phyloP scores from a whole-genome alignment of 1,284 basidiomycete species.

The Meripilus lineatus region DNA sequence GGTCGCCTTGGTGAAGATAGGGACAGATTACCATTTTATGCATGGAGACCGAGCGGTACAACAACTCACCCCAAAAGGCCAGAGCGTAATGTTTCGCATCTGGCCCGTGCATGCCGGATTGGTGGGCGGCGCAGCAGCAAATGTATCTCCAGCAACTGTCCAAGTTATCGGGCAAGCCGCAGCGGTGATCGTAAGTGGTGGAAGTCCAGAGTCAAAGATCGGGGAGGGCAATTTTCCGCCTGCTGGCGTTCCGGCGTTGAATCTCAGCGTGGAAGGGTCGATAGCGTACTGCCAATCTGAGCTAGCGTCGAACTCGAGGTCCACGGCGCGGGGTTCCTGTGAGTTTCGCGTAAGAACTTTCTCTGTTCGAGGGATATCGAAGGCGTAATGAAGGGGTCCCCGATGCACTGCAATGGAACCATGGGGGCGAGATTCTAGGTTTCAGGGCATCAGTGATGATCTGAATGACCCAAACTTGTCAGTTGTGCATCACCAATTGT shows the following conservation, averaged over 20 bases:
- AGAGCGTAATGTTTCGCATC: constrained; percentile 40
- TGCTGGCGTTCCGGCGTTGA: constrained; percentile 34
- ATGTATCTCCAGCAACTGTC: constrained; percentile 44
- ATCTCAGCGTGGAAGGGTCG: constrained; percentile 46
- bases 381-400: constrained; percentile 53
- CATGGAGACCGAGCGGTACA: background rate
- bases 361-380: constrained; percentile 40
- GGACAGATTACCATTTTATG: background rate
- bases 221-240: constrained; percentile 43
- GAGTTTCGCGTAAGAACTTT: constrained; percentile 41
- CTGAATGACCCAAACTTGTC: background rate
- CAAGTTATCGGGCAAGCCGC: constrained; percentile 48
- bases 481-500: constrained; percentile 33
- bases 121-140: constrained; percentile 44
- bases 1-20: constrained; percentile 33
- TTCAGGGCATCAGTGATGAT: background rate
- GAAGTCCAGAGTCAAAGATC: constrained; percentile 48
- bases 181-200: constrained; percentile 46
- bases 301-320: constrained; percentile 48
- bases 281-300: constrained; percentile 51
- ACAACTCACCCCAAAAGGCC: constrained; percentile 48
- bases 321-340: constrained; percentile 43
- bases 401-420: constrained; percentile 51
- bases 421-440: constrained; percentile 44
- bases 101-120: constrained; percentile 41